phyloP scores from a whole-genome alignment of 805 yeast species.

The Debaryomyces hansenii region DNA sequence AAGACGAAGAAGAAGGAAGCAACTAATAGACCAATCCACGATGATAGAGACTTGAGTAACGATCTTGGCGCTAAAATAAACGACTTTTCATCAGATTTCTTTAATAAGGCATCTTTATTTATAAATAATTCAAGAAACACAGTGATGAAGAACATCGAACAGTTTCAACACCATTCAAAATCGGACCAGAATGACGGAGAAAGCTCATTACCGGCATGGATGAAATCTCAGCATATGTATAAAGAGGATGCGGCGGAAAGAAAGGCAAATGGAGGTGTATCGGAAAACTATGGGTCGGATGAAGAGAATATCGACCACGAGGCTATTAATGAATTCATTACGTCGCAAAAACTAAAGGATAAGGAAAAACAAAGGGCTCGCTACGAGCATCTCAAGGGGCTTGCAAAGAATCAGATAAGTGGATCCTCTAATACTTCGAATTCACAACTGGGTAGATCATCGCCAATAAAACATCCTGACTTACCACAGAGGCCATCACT shows the following conservation, averaged over 20 bases:
- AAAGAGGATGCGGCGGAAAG: slow-evolving; percentile 39
- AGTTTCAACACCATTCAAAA: slow-evolving; percentile 38
- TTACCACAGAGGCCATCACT: slow-evolving; percentile 3
- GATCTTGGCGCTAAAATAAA: slow-evolving; percentile 38
- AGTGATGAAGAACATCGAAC: slow-evolving; percentile 61
- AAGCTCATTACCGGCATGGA: slow-evolving; percentile 62
- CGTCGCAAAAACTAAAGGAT: slow-evolving; percentile 35
- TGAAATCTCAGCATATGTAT: slow-evolving; percentile 57
- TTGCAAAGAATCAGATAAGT: slow-evolving; percentile 11
- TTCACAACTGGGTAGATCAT: slow-evolving; percentile 1
- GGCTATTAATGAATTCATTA: slow-evolving; percentile 40
- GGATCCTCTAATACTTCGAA: not conserved
- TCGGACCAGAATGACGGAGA: not conserved
- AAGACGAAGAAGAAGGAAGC: not conserved
- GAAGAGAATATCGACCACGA: slow-evolving; percentile 47
- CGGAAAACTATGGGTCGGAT: slow-evolving; percentile 48
- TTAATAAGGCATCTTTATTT: slow-evolving; percentile 58
- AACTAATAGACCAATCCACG: slow-evolving; percentile 2
- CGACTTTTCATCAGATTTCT: slow-evolving; percentile 55
- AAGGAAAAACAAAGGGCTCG: slow-evolving; percentile 31
- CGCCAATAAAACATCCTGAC: slow-evolving; percentile 3
- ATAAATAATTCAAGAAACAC: slow-evolving; percentile 61
- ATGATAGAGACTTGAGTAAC: slow-evolving; percentile 11
- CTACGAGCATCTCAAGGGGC: slow-evolving; percentile 14
- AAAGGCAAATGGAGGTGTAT: slow-evolving; percentile 28